A percentile compares a stretch with the other conserved stretches of the same genome.
Evolutionary conservation across 2,329 filamentous ascomycete species (phyloP).

Genomic region (Penicillium thymicola): DNA sequence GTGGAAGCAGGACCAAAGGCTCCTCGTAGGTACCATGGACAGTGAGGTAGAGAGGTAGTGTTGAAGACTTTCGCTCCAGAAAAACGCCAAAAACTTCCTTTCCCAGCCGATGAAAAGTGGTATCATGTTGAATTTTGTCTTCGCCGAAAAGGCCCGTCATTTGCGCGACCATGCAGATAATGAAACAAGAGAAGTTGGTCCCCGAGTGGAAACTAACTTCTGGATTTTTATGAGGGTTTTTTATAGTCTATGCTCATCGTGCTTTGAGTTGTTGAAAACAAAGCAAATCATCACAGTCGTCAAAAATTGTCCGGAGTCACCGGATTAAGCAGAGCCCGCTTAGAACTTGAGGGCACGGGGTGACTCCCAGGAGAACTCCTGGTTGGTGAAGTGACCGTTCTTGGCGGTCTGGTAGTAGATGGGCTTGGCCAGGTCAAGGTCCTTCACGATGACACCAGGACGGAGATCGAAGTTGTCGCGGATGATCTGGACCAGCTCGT

Average conservation of each 20-base stretch:
- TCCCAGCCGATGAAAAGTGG: conserved; percentile 44
- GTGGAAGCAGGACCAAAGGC: conserved; percentile 1
- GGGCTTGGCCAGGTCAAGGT: conserved; percentile 89
- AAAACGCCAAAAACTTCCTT: conserved; percentile 43
- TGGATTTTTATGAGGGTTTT: conserved; percentile 24
- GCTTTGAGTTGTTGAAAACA: conserved; percentile 53
- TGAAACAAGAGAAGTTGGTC: conserved; percentile 31
- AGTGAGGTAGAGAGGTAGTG: conserved; percentile 28
- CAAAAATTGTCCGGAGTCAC: conserved; percentile 29
- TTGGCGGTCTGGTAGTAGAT: conserved; percentile 99
- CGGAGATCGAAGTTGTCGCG: conserved; percentile 94
- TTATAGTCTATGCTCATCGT: conserved; percentile 38
- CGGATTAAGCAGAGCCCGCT: conserved; percentile 33
- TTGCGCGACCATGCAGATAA: conserved; percentile 40
- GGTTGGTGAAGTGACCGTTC: conserved; percentile 99
- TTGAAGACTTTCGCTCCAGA: conserved; percentile 43
- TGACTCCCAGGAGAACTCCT: conserved; percentile 97
- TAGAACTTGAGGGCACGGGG: conserved; percentile 93
- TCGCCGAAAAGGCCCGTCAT: conserved; percentile 37
- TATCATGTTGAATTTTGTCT: conserved; percentile 50
- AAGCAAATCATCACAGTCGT: conserved; percentile 48
- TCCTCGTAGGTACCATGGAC: conserved; percentile 12
- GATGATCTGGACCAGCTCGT: conserved; percentile 94
- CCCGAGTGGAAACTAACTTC: conserved; percentile 16
- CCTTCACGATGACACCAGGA: conserved; percentile 96